Conservation (phyloP, 306 rosid genomes). For the Phaseolus lunatus region DNA sequence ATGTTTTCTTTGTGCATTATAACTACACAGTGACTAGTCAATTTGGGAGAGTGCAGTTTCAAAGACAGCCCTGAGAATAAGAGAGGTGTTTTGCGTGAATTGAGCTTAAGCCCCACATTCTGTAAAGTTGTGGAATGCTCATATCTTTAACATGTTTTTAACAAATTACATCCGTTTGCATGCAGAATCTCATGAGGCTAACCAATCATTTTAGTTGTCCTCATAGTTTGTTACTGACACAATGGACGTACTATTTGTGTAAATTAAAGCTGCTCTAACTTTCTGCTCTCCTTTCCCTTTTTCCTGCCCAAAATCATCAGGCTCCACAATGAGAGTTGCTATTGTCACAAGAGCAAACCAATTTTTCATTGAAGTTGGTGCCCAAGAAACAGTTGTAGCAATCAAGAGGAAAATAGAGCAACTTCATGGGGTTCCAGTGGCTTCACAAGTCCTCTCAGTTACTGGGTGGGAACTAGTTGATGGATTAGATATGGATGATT, state of each 20-base stretch:
- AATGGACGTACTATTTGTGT: slow-evolving; percentile 8
- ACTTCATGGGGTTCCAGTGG: slow-evolving; percentile 61
- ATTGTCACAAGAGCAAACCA: slow-evolving; percentile 55
- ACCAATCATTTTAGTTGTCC: slow-evolving; percentile 23
- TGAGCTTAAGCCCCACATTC: slow-evolving; percentile 34
- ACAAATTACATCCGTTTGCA: slow-evolving; percentile 33
- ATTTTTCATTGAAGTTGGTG: slow-evolving; percentile 61
- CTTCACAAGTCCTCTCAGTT: slow-evolving; percentile 70
- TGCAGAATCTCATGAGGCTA: slow-evolving; percentile 49
- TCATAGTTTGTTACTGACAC: slow-evolving; percentile 36
- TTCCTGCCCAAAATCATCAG: slow-evolving; percentile 20
- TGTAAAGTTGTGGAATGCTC: slow-evolving; percentile 32
- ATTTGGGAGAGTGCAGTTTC: slow-evolving; percentile 16
- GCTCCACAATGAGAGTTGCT: slow-evolving; percentile 53
- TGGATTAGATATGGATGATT: slow-evolving; percentile 93
- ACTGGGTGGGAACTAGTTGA: slow-evolving; percentile 82
- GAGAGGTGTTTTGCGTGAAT: slow-evolving; percentile 40
- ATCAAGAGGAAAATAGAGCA: slow-evolving; percentile 83
- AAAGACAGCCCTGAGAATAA: slow-evolving; percentile 4
- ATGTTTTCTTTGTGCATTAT: neutral
- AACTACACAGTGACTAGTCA: neutral
- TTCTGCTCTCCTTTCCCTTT: slow-evolving; percentile 21
- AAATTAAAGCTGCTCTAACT: slow-evolving; percentile 40
- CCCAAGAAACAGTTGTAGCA: slow-evolving; percentile 66
- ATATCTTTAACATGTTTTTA: slow-evolving; percentile 50